phyloP scores from a whole-genome alignment of 1,139 yeast genomes.

The Blastobotrys arbuscula region DNA sequence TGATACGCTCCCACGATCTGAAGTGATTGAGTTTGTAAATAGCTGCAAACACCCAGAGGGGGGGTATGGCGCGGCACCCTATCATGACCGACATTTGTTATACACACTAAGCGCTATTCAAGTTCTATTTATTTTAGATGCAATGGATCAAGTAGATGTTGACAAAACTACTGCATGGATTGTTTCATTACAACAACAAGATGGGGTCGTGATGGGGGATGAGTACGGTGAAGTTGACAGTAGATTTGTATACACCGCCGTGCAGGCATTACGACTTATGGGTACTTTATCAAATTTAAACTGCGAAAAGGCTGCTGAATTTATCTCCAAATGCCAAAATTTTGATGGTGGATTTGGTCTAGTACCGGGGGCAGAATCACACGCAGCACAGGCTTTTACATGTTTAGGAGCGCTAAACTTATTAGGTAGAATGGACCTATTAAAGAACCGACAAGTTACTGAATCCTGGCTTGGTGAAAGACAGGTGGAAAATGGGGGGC shows the following conservation, averaged over 20 bases:
- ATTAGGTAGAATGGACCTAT: constrained; percentile 49
- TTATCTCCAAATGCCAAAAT: constrained; percentile 66
- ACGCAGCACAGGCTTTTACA: constrained; percentile 88
- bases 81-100: constrained; percentile 85
- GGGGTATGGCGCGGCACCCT: constrained; percentile 87
- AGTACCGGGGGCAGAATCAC: constrained; percentile 93
- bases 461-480: constrained; percentile 89
- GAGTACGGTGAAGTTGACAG: constrained; percentile 89
- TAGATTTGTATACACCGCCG: constrained; percentile 77
- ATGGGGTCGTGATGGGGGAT: constrained; percentile 89
- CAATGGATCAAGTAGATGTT: constrained; percentile 42
- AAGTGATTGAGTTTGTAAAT: constrained; percentile 61
- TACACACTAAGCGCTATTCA: constrained; percentile 87
- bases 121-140: constrained; percentile 60
- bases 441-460: constrained; percentile 46
- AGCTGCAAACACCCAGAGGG: constrained; percentile 59
- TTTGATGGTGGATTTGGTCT: constrained; percentile 96
- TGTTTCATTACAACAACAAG: constrained; percentile 55
- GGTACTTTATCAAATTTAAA: constrained; percentile 57
- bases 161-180: constrained; percentile 45
- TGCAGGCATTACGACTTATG: constrained; percentile 65
- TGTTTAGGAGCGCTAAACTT: constrained; percentile 79
- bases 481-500: constrained; percentile 85
- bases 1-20: constrained; percentile 53
- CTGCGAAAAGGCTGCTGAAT: constrained; percentile 59